phyloP scores from a whole-genome alignment of 2,329 filamentous ascomycete species.

The Lasiodiplodia gonubiensis region DNA sequence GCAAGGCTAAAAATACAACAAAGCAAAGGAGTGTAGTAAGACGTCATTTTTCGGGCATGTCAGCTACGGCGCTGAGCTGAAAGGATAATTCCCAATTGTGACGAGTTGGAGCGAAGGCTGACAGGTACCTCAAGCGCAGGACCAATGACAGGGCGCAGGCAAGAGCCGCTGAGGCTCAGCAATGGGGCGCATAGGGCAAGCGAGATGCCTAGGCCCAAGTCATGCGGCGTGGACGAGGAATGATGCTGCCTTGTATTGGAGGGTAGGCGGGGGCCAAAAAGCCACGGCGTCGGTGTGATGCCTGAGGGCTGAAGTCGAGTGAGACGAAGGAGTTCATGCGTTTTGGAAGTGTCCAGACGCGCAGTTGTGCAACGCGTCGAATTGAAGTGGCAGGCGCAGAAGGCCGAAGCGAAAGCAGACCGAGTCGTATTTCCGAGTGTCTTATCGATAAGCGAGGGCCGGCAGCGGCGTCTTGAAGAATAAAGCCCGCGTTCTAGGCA shows the following conservation, averaged over 20 bases:
- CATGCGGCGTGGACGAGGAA: not conserved
- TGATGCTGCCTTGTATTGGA: not conserved
- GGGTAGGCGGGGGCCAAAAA: not conserved
- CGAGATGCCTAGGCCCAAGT: not conserved
- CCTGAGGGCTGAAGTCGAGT: not conserved
- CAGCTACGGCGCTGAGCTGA: not conserved
- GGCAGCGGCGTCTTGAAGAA: not conserved
- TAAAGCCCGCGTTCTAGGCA: not conserved
- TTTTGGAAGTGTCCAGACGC: not conserved
- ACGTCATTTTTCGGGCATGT: not conserved
- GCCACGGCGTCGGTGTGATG: not conserved
- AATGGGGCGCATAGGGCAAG: not conserved
- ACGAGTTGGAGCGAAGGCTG: not conserved
- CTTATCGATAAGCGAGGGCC: not conserved
- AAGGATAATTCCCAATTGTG: not conserved
- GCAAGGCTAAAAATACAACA: not conserved
- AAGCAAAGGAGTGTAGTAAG: not conserved
- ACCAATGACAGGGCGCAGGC: not conserved
- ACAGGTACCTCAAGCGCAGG: not conserved
- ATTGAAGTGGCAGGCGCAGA: not conserved
- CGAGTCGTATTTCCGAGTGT: not conserved
- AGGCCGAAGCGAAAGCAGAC: not conserved
- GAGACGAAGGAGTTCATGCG: too few species aligned
- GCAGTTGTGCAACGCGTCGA: too few species aligned
- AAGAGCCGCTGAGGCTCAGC: conserved; percentile 15